phyloP scores from a whole-genome alignment of 495 filamentous ascomycete genomes.

The Penicillium taxi region DNA sequence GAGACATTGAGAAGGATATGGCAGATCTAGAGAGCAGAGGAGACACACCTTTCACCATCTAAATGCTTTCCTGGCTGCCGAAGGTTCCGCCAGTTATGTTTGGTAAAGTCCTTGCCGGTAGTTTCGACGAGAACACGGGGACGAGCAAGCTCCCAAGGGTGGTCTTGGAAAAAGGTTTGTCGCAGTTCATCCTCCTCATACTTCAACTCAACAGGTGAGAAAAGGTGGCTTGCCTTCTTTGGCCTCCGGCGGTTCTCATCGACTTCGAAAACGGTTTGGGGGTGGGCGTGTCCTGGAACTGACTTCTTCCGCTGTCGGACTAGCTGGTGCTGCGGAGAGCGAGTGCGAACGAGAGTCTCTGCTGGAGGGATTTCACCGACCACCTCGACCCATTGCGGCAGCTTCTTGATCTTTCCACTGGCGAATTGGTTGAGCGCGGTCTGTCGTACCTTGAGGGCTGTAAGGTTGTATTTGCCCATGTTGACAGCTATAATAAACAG shows the following conservation, averaged over 20 bases:
- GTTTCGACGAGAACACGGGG: constrained; percentile 78
- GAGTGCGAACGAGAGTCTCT: constrained; percentile 63
- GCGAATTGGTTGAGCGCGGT: constrained; percentile 52
- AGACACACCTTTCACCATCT: constrained; percentile 77
- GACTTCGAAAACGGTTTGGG: constrained; percentile 33
- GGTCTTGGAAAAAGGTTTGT: constrained; percentile 75
- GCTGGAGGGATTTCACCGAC: constrained; percentile 70
- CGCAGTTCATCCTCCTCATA: constrained; percentile 85
- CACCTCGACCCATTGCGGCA: constrained; percentile 72
- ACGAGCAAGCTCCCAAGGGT: constrained; percentile 94
- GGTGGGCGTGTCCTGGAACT: constrained; percentile 20
- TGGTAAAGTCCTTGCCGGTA: constrained; percentile 69
- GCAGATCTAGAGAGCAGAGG: neutral
- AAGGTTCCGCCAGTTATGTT: constrained; percentile 74
- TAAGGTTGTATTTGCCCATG: constrained; percentile 68
- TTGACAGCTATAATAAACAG: constrained; percentile 2
- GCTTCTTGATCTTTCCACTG: constrained; percentile 34
- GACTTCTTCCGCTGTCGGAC: constrained; percentile 41
- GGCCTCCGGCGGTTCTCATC: constrained; percentile 35
- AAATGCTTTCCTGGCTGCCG: constrained; percentile 69
- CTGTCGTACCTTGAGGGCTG: constrained; percentile 64
- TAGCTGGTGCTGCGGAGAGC: constrained; percentile 58
- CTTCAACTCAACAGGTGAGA: constrained; percentile 65
- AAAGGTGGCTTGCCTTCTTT: constrained; percentile 65
- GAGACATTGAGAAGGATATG: neutral